phyloP scores from a whole-genome alignment of 345 rosid genomes.

The Eucalyptus decipiens region DNA sequence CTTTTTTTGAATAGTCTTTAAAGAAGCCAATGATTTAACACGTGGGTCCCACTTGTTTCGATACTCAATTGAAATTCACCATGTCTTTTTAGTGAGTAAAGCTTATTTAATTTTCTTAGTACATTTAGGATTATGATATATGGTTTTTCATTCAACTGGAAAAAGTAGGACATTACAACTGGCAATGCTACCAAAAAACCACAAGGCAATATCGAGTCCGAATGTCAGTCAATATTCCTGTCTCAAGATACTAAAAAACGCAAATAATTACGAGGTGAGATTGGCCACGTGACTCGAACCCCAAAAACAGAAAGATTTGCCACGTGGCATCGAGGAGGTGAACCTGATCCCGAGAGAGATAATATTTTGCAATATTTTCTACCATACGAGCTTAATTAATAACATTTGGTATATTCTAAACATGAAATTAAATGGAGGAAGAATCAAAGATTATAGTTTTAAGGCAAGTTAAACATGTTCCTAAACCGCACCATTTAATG shows the following conservation, averaged over 20 bases:
- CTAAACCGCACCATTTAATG: background rate
- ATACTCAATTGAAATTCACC: background rate
- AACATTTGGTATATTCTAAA: background rate
- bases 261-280: background rate
- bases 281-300: background rate
- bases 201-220: background rate
- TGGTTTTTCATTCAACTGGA: background rate
- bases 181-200: background rate
- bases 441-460: background rate
- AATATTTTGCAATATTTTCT: background rate
- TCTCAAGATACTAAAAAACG: background rate
- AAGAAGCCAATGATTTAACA: background rate
- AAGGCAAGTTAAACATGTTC: background rate
- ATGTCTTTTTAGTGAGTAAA: background rate
- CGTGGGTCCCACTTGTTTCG: background rate
- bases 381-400: background rate
- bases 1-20: background rate
- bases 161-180: background rate
- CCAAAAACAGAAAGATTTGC: background rate
- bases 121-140: background rate
- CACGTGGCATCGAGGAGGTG: background rate
- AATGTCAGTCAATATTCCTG: background rate
- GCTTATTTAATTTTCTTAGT: background rate
- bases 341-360: background rate
- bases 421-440: background rate